A percentile compares a stretch with the other conserved stretches of the same genome.
Conservation (phyloP, 129 eudicot species). For the Smallanthus sonchifolius region DNA sequence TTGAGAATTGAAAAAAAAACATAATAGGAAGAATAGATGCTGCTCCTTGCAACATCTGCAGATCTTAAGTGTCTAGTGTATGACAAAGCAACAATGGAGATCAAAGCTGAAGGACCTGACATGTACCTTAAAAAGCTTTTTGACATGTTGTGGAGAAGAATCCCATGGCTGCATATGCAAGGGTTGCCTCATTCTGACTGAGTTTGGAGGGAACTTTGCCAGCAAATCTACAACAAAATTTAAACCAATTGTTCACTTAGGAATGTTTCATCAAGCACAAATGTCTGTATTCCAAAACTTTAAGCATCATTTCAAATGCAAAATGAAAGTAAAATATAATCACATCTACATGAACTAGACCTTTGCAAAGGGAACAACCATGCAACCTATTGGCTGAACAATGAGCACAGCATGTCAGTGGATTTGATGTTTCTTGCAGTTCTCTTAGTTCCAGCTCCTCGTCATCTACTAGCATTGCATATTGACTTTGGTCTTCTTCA, state of each 20-base stretch:
- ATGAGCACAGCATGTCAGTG: slow-evolving; percentile 61
- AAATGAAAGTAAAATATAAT: background rate
- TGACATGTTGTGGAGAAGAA: slow-evolving; percentile 70
- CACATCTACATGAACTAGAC: slow-evolving; percentile 30
- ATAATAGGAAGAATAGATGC: background rate
- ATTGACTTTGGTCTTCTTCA: slow-evolving; percentile 40
- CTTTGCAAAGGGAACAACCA: slow-evolving; percentile 94
- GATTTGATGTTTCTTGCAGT: slow-evolving; percentile 70
- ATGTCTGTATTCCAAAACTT: background rate
- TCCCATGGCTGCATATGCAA: slow-evolving; percentile 69
- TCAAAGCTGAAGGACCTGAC: slow-evolving; percentile 1
- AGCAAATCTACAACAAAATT: slow-evolving; percentile 54
- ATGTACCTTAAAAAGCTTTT: slow-evolving; percentile 77
- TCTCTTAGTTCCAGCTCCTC: slow-evolving; percentile 89
- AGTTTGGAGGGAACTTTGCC: slow-evolving; percentile 85
- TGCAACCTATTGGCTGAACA: slow-evolving; percentile 52
- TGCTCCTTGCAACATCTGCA: background rate
- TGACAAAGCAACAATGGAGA: slow-evolving; percentile 1
- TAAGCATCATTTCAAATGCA: background rate
- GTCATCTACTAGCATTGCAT: slow-evolving; percentile 58
- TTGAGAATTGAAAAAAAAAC: background rate
- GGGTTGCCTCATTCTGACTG: slow-evolving; percentile 70
- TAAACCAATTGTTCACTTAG: background rate
- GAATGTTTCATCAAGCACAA: background rate
- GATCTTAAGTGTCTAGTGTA: slow-evolving; percentile 7